Base-by-base conservation (phyloP, 345 rosid species). In the Iberis pinnata region DNA sequence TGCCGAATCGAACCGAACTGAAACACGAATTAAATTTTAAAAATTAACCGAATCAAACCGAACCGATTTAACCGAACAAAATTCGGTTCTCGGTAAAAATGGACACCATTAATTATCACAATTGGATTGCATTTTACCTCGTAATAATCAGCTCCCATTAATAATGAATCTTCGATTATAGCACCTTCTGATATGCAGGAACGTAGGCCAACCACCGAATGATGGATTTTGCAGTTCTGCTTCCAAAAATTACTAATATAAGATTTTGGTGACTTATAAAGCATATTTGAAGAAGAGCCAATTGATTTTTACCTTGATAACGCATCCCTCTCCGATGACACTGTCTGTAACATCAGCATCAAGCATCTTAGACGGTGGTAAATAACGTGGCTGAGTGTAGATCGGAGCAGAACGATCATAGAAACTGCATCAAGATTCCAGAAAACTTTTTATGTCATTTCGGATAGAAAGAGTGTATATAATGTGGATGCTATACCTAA, bases 81-180 rank as follows among this genome's bases (percentile, higher is more conserved):
- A n/a, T n/a, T n/a, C n/a, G n/a, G n/a, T n/a, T n/a, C n/a, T n/a
- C n/a, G n/a, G n/a, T n/a, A n/a, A n/a, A n/a, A n/a, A n/a, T n/a
- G n/a, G n/a, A n/a, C n/a, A n/a, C n/a, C n/a, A n/a, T n/a, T n/a
- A n/a, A n/a, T n/a, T n/a, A n/a, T n/a, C 16, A 20, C 31, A 36
- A 20, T 36, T 32, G 22, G 15, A 25, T 10, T 44, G 32, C 46
- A 45, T 2, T 11, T 57, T 75, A 82, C 96, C 94, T 88, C 96
- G 51, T 88, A 89, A 56, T 89, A 89, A 70, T 89, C 97, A 43
- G 97, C 97, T 56, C 97, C 97, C 97, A 89, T 89, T 60, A 89
- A 48, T 24, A 89, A 58, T 2, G 95, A 66, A 48, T 89, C 97
- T 71, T 89, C 95, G 17, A 89, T 79, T 58, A 86, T 78, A 12